Conservation (phyloP, 2,329 filamentous ascomycete species). For the Rhinocladiella similis region DNA sequence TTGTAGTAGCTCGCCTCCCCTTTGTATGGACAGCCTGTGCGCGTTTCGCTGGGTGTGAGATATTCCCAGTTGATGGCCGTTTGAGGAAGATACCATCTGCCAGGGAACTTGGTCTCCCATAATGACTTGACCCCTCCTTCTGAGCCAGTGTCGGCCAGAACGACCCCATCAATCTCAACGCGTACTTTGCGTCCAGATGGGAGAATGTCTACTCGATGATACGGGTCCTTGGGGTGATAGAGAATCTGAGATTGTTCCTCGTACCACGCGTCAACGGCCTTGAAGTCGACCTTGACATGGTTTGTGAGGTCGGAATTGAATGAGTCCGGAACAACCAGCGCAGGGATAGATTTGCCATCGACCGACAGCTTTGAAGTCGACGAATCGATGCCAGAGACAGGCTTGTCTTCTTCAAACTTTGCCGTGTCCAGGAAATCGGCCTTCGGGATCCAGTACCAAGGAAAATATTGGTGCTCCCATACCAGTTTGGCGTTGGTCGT, state of each 20-base stretch:
- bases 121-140: constrained; percentile 30
- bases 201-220: constrained; percentile 29
- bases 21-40: constrained; percentile 31
- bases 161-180: constrained; percentile 25
- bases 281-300: constrained; percentile 30
- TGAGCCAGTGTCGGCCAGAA: constrained; percentile 25
- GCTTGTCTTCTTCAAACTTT: constrained; percentile 26
- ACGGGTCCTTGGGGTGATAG: constrained; percentile 31
- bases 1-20: constrained; percentile 30
- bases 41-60: constrained; percentile 24
- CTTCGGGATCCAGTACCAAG: constrained; percentile 27
- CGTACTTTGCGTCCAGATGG: constrained; percentile 26
- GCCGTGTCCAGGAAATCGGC: constrained; percentile 23
- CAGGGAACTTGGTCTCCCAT: constrained; percentile 30
- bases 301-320: constrained; percentile 25
- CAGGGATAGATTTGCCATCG: constrained; percentile 16
- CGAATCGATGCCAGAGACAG: constrained; percentile 23
- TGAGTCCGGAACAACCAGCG: constrained; percentile 22
- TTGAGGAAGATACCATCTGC: constrained; percentile 29
- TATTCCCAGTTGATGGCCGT: constrained; percentile 28
- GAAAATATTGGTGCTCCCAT: constrained; percentile 30
- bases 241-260: constrained; percentile 25
- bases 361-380: constrained; percentile 22
- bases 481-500: constrained; percentile 27
- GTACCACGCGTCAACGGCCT: constrained; percentile 30